A percentile compares a stretch with the other conserved stretches of the same genome.
phyloP scores from a whole-genome alignment of 176 grass and related monocot genomes.

The Paspalum notatum region DNA sequence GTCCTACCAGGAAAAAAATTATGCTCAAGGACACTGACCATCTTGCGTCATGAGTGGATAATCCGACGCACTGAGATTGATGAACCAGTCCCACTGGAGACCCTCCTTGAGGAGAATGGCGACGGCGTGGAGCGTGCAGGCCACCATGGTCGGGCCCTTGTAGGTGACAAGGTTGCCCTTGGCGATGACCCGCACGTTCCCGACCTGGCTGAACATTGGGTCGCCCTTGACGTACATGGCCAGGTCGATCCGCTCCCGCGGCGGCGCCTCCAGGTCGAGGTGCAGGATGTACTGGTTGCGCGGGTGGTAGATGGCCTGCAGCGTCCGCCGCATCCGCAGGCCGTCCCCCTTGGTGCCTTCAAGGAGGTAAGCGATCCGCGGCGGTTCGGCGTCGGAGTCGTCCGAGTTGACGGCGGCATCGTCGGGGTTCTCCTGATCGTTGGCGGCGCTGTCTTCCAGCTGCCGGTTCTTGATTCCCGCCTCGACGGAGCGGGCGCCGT shows the following conservation, averaged over 20 bases:
- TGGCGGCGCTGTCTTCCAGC: not conserved
- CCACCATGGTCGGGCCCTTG: conserved; percentile 89
- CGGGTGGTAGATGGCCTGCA: conserved; percentile 88
- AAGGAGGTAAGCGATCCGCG: conserved; percentile 84
- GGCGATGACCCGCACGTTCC: conserved; percentile 77
- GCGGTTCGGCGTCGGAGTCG: conserved; percentile 54
- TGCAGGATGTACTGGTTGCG: conserved; percentile 91
- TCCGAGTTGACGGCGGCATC: conserved; percentile 40
- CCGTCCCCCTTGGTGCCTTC: conserved; percentile 95
- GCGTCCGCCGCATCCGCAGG: conserved; percentile 73
- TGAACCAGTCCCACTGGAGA: conserved; percentile 91
- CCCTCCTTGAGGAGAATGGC: conserved; percentile 78
- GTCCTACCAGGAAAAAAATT: not conserved
- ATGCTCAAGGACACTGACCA: conserved; percentile 48
- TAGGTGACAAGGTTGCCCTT: conserved; percentile 91
- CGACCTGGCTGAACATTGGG: conserved; percentile 69
- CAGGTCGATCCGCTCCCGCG: conserved; percentile 76
- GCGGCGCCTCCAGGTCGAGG: conserved; percentile 80
- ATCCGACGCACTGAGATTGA: conserved; percentile 89
- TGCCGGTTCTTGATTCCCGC: conserved; percentile 27
- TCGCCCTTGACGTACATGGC: conserved; percentile 75
- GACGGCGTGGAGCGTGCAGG: conserved; percentile 81
- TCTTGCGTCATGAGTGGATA: conserved; percentile 94
- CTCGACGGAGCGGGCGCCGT: conserved; percentile 5
- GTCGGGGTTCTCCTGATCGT: conserved; percentile 39